Evolutionary conservation across 148 eudicot genomes (phyloP).

Genomic region (Camellia japonica): DNA sequence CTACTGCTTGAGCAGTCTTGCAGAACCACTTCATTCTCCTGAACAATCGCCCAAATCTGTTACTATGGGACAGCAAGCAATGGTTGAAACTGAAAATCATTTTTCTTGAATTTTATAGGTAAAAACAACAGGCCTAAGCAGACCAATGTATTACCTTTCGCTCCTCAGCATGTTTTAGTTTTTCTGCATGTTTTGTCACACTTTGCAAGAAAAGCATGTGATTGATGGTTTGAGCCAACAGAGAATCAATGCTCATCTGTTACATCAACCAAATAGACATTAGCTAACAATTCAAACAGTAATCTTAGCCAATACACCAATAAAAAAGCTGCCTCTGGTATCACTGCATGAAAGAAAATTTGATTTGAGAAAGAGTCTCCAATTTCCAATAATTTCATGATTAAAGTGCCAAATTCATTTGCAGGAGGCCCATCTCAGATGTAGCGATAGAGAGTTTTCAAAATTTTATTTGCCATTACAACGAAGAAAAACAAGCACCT

Average conservation of each 20-base stretch:
- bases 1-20: constrained; percentile 22
- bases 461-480: background rate
- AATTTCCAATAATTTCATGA: background rate
- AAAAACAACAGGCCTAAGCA: background rate
- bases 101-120: background rate
- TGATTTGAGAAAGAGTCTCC: background rate
- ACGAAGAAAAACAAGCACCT: constrained; percentile 42
- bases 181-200: constrained; percentile 55
- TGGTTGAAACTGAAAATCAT: background rate
- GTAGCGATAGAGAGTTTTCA: background rate
- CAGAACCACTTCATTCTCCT: constrained; percentile 21
- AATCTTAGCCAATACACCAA: background rate
- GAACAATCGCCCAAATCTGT: constrained; percentile 19
- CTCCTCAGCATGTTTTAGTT: constrained; percentile 42
- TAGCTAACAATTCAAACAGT: constrained; percentile 7
- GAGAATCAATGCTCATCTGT: constrained; percentile 80
- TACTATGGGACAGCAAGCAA: background rate
- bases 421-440: background rate
- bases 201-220: constrained; percentile 80
- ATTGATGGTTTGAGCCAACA: constrained; percentile 64
- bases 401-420: background rate
- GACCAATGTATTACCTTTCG: constrained; percentile 48
- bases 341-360: background rate
- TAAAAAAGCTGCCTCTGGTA: background rate
- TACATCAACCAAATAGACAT: constrained; percentile 15